Evolutionary conservation across 495 filamentous ascomycete species (phyloP), one percentile per base, ranked within the genome.

Genomic region (Tuber microsphaerosporum): DNA sequence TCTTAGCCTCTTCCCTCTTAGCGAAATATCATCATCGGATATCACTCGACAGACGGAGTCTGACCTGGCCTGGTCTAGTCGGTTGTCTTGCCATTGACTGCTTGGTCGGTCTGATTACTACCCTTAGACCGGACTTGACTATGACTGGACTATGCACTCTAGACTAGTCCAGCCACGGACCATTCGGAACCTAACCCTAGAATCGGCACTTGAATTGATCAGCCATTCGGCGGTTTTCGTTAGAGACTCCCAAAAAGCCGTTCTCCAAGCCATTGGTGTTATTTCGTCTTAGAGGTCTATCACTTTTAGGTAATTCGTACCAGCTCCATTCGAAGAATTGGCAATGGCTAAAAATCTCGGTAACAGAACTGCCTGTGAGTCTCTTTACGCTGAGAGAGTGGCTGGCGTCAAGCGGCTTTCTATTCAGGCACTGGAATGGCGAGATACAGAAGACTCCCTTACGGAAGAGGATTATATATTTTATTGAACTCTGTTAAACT

Each of bases 131-230:
- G 9, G 41, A 42, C n/a, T n/a, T n/a, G n/a, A n/a, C n/a, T n/a
- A n/a, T n/a, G n/a, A n/a, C n/a, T n/a, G n/a, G n/a, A n/a, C 41
- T 42, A 42, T 2, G 3, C 41, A 42, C 3, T 42, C 9, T 9
- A 42, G 41, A 42, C 41, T 42, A 42, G 41, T 42, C 41, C 41
- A 42, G 3, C 41, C 41, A 2, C 9, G 2, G 41, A 42, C 41
- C 41, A 42, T 42, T 42, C 41, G 41, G 41, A 42, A 42, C 41
- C 41, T 42, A n/a, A n/a, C n/a, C n/a, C 88, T 99, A 14, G 92
- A 97, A 82, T 87, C 92, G 16, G 90, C 91, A n/a, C 86, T 99
- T n/a, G 95, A 99, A 84, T 99, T 96, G 95, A 98, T 99, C 83
- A 93, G 91, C 80, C 96, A 99, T 82, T 95, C 95, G 9, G 94